These are phyloP conservation scores for Rubia tinctorum DNA, from an alignment of 305 asterid species.

Conservation along the genomic window DNA sequence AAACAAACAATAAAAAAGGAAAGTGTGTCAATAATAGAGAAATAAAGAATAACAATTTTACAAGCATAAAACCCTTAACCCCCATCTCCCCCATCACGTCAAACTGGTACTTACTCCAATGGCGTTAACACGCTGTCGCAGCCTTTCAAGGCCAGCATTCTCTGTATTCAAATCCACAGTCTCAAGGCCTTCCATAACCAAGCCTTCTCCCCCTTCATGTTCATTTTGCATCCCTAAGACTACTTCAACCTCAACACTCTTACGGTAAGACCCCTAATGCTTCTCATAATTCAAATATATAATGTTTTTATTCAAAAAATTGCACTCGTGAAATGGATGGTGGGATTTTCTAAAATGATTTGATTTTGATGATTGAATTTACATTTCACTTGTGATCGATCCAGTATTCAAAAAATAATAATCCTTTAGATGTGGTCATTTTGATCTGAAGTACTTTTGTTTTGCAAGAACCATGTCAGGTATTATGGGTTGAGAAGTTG, in stretches of 20 bases:
- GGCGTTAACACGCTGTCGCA: slow-evolving; percentile 84
- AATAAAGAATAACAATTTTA: too few species aligned
- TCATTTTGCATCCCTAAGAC: slow-evolving; percentile 27
- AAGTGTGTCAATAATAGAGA: too few species aligned
- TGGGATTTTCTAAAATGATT: slow-evolving; percentile 10
- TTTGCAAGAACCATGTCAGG: too few species aligned
- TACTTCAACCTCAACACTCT: slow-evolving; percentile 37
- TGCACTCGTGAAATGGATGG: neutral
- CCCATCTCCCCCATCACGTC: neutral
- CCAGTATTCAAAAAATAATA: neutral
- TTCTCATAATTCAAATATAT: too few species aligned
- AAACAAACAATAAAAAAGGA: too few species aligned
- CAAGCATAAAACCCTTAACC: slow-evolving; percentile 29
- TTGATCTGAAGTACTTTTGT: too few species aligned
- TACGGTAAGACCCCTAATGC: slow-evolving; percentile 34
- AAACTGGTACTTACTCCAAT: slow-evolving; percentile 22
- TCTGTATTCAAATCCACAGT: slow-evolving; percentile 51
- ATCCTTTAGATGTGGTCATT: too few species aligned
- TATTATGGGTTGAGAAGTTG: too few species aligned
- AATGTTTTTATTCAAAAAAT: neutral
- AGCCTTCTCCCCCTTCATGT: slow-evolving; percentile 28
- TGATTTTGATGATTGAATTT: slow-evolving; percentile 9
- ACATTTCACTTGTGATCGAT: slow-evolving; percentile 9
- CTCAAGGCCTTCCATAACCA: slow-evolving; percentile 42
- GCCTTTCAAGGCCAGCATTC: slow-evolving; percentile 62